Percentiles rank a stretch among this genome's conserved stretches.
Conservation (phyloP, 2,329 filamentous ascomycete genomes). For the Fusarium sp. region DNA sequence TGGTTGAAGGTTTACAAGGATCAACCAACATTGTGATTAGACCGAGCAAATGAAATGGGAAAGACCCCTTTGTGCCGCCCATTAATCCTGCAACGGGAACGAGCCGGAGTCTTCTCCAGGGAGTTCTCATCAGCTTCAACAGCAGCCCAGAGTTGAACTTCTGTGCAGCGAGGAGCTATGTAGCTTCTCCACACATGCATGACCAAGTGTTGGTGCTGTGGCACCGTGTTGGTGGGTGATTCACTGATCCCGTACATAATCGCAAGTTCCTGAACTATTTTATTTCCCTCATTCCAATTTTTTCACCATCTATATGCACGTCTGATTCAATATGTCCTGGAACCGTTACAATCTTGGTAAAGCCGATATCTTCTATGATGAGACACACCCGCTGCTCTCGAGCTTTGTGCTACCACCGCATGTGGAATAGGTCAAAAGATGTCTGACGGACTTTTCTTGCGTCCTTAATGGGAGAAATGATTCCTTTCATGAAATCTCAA, state of each 20-base stretch:
- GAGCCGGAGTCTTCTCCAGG: not conserved
- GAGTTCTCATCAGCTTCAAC: accelerated
- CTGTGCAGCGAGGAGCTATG: accelerated
- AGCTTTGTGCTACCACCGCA: not conserved
- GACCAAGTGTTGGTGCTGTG: not conserved
- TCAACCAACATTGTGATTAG: not conserved
- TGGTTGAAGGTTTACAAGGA: not conserved
- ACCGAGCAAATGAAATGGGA: not conserved
- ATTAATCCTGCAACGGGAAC: too few relatives aligned
- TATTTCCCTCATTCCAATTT: not conserved
- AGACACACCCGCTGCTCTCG: not conserved
- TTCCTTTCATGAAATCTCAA: not conserved
- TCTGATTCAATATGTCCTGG: not conserved
- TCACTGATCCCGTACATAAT: not conserved
- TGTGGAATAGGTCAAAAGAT: constrained; percentile 6
- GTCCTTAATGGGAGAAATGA: not conserved
- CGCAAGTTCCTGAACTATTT: too few relatives aligned
- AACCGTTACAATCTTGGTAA: not conserved
- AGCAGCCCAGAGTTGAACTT: not conserved
- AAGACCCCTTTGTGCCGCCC: accelerated
- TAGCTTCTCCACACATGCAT: not conserved
- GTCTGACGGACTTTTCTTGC: constrained; percentile 19
- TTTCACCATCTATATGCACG: accelerated
- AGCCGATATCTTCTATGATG: constrained; percentile 11
- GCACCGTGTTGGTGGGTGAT: too few relatives aligned